Evolutionary conservation across 2,329 filamentous ascomycete genomes (phyloP).

Genomic region (Dissoconium aciculare): DNA sequence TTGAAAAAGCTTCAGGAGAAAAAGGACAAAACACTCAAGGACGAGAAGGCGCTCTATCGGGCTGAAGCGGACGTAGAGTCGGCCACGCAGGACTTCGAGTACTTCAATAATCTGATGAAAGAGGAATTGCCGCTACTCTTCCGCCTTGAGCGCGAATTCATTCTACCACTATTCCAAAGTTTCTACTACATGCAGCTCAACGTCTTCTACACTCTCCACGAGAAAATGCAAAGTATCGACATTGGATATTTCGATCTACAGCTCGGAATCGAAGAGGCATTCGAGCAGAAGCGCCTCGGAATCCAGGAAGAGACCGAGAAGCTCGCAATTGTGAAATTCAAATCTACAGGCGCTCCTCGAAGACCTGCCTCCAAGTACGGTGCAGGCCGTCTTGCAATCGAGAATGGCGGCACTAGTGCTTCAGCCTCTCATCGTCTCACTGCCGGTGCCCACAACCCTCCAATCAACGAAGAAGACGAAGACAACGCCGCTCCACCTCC

Average conservation of each 20-base stretch:
- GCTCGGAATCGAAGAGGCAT: slow-evolving; percentile 80
- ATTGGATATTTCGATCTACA: slow-evolving; percentile 96
- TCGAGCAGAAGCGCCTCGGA: slow-evolving; percentile 74
- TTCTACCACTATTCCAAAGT: slow-evolving; percentile 89
- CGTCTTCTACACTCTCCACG: slow-evolving; percentile 95
- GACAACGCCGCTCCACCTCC: slow-evolving; percentile 10
- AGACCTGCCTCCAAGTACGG: slow-evolving; percentile 40
- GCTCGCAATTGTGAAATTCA: slow-evolving; percentile 77
- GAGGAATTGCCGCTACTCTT: slow-evolving; percentile 91
- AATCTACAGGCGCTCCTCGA: slow-evolving; percentile 58
- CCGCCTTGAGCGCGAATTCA: slow-evolving; percentile 78
- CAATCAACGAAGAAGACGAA: slow-evolving; percentile 3
- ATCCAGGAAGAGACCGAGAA: slow-evolving; percentile 74
- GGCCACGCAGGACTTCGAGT: slow-evolving; percentile 90
- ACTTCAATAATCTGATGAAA: slow-evolving; percentile 95
- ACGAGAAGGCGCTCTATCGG: slow-evolving; percentile 94
- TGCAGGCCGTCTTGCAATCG: slow-evolving; percentile 19
- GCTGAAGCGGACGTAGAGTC: slow-evolving; percentile 82
- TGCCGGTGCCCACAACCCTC: neutral
- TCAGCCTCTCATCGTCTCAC: slow-evolving; percentile 15
- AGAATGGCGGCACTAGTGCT: slow-evolving; percentile 16
- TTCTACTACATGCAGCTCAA: slow-evolving; percentile 99
- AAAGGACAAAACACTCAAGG: slow-evolving; percentile 89
- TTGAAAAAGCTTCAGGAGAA: slow-evolving; percentile 96
- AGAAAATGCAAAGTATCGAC: slow-evolving; percentile 93